Percentiles rank a stretch among this genome's conserved stretches.
Evolutionary conservation across 768 basidiomycete species (phyloP).

Genomic region (Lepiota brunneoincarnata): DNA sequence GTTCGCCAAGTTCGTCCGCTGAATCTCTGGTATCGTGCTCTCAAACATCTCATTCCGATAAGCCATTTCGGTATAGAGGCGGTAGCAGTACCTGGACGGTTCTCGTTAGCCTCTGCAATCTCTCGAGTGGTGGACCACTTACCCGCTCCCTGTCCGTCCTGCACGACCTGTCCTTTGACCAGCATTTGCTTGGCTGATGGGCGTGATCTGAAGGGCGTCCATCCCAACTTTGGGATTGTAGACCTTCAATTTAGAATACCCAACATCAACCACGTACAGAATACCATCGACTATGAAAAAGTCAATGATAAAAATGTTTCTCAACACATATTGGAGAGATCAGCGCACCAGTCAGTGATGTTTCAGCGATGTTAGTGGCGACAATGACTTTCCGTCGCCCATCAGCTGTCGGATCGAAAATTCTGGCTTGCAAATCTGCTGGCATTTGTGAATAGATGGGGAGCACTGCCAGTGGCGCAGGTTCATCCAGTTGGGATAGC

Average conservation of each 20-base stretch:
- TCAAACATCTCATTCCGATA: slow-evolving; percentile 94
- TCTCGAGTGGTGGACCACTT: slow-evolving; percentile 23
- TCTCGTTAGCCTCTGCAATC: neutral
- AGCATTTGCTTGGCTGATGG: slow-evolving; percentile 98
- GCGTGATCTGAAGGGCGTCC: slow-evolving; percentile 98
- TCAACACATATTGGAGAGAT: slow-evolving; percentile 4
- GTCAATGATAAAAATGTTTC: slow-evolving; percentile 14
- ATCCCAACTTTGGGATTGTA: slow-evolving; percentile 99
- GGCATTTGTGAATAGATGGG: slow-evolving; percentile 99
- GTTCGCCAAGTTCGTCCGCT: slow-evolving; percentile 95
- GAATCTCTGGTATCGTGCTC: slow-evolving; percentile 97
- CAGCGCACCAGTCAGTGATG: slow-evolving; percentile 81
- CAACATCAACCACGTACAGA: slow-evolving; percentile 93
- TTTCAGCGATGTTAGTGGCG: slow-evolving; percentile 98
- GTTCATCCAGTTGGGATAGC: slow-evolving; percentile 87
- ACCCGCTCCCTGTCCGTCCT: slow-evolving; percentile 95
- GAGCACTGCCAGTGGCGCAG: slow-evolving; percentile 81
- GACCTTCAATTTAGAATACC: slow-evolving; percentile 96
- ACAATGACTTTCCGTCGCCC: slow-evolving; percentile 97
- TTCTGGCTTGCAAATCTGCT: slow-evolving; percentile 96
- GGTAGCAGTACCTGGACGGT: slow-evolving; percentile 80
- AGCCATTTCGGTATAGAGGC: slow-evolving; percentile 96
- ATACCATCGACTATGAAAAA: slow-evolving; percentile 84
- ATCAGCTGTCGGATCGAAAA: slow-evolving; percentile 92
- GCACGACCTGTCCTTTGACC: slow-evolving; percentile 96